Base-by-base conservation (phyloP, 805 yeast species). In the Tetrapisispora iriomotensis region DNA sequence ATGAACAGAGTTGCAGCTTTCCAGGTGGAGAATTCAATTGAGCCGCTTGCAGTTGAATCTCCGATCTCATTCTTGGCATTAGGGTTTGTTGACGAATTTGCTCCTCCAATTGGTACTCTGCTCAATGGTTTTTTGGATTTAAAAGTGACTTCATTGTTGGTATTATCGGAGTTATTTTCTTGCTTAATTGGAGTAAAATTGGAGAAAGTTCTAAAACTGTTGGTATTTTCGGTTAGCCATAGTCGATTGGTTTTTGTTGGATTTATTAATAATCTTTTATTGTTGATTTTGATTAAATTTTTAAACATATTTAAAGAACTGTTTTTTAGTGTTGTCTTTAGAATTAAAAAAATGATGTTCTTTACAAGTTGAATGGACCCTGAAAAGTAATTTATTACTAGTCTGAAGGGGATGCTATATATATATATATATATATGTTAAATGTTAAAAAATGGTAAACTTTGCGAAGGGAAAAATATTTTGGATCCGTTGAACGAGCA, bases 21-120 rank as follows among this genome's bases (percentile, higher is more conserved):
- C 94, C 96, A 86, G 8, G 87, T 72, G 9, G 90, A 74, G 62
- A 80, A 81, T 52, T 84, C 94, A 40, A 82, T 69, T 29, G 53
- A 51, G 8, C 42, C 37, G 1, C 78, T 80, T 8, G 94, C 94
- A 44, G 86, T 70, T 10, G 92, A 87, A 24, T 83, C 78, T 56
- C 94, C 67, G 46, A 90, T 82, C 42, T n/a, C n/a, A n/a, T n/a
- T n/a, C n/a, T n/a, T n/a, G n/a, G n/a, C n/a, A n/a, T n/a, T n/a
- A n/a, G n/a, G n/a, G n/a, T n/a, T n/a, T n/a, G n/a, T n/a, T n/a
- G n/a, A n/a, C n/a, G n/a, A n/a, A n/a, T n/a, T n/a, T n/a, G n/a
- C n/a, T 1, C 78, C 80, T 8, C 94, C 94, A 44, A 86, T 70
- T 10, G 92, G 87, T 25, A 83, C 78, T 56, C 94, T 67, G 46